phyloP scores from a whole-genome alignment of 2,329 filamentous ascomycete genomes.

The Hypoxylon sp. region DNA sequence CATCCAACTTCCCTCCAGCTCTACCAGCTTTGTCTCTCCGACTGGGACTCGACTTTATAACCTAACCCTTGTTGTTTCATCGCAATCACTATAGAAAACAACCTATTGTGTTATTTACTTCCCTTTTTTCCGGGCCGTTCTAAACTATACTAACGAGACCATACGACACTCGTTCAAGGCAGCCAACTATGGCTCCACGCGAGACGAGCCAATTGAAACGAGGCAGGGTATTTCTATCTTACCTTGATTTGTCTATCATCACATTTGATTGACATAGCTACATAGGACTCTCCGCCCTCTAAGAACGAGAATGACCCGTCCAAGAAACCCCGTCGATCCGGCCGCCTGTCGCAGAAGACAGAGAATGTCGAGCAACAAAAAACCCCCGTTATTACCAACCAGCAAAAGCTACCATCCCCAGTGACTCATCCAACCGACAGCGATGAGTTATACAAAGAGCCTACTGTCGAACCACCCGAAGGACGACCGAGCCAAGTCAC shows the following conservation, averaged over 20 bases:
- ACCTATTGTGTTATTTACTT: too few relatives aligned
- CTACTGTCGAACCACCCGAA: slow-evolving; percentile 74
- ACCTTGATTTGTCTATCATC: slow-evolving; percentile 6
- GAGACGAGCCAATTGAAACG: slow-evolving; percentile 90
- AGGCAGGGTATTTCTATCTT: slow-evolving; percentile 65
- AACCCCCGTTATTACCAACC: slow-evolving; percentile 66
- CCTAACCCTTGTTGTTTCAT: too few relatives aligned
- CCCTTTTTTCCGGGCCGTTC: neutral
- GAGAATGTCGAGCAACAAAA: slow-evolving; percentile 54
- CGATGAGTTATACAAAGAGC: slow-evolving; percentile 70
- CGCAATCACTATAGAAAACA: too few relatives aligned
- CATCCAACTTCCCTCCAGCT: slow-evolving; percentile 11
- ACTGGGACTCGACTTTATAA: too few relatives aligned
- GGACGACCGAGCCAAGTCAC: slow-evolving; percentile 63
- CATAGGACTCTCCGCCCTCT: slow-evolving; percentile 57
- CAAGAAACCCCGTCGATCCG: slow-evolving; percentile 86
- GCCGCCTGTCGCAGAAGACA: slow-evolving; percentile 69
- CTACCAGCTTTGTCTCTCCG: too few relatives aligned
- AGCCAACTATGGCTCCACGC: slow-evolving; percentile 62
- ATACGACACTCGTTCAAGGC: slow-evolving; percentile 15
- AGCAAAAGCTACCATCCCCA: slow-evolving; percentile 81
- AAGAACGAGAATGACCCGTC: slow-evolving; percentile 67
- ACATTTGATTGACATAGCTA: slow-evolving; percentile 30
- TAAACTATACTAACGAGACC: slow-evolving; percentile 6
- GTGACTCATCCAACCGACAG: slow-evolving; percentile 69